These are phyloP conservation scores for Penicillium nucicola DNA, from an alignment of 495 filamentous ascomycete genomes.

Conservation along the genomic window DNA sequence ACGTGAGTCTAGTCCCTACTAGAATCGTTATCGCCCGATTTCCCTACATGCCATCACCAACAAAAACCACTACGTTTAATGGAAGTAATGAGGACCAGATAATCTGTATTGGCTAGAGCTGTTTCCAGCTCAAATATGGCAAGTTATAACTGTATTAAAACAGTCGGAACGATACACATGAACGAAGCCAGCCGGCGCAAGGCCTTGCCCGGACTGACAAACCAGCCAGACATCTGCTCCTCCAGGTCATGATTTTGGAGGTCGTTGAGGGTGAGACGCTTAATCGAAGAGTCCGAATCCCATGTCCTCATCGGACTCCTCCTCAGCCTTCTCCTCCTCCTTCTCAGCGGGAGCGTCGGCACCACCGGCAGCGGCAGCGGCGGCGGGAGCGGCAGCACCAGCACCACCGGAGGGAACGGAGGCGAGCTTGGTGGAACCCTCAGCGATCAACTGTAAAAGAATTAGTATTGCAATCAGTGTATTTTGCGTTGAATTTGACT, in stretches of 20 bases:
- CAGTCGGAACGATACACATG: conserved; percentile 35
- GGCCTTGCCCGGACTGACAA: conserved; percentile 28
- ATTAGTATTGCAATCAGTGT: conserved; percentile 14
- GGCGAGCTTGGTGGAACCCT: conserved; percentile 90
- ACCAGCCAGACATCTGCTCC: conserved; percentile 39
- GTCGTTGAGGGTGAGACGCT: conserved; percentile 22
- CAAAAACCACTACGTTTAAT: conserved; percentile 6
- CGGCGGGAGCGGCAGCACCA: conserved; percentile 63
- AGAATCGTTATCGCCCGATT: not conserved
- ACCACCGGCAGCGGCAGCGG: conserved; percentile 62
- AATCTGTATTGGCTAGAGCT: conserved; percentile 45
- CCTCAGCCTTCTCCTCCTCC: conserved; percentile 71
- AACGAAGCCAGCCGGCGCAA: conserved; percentile 31
- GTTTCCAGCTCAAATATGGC: conserved; percentile 37
- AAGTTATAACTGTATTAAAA: conserved; percentile 44
- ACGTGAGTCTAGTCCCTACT: not conserved
- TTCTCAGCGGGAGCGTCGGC: conserved; percentile 67
- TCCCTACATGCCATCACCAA: not conserved
- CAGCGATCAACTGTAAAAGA: conserved; percentile 73
- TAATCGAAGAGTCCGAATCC: conserved; percentile 99
- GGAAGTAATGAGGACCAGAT: conserved; percentile 30
- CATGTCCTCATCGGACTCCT: conserved; percentile 99
- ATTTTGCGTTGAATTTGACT: conserved; percentile 15
- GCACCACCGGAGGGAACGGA: conserved; percentile 93
- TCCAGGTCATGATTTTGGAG: conserved; percentile 30